Evolutionary conservation across 345 rosid species (phyloP).

Genomic region (Adansonia digitata): DNA sequence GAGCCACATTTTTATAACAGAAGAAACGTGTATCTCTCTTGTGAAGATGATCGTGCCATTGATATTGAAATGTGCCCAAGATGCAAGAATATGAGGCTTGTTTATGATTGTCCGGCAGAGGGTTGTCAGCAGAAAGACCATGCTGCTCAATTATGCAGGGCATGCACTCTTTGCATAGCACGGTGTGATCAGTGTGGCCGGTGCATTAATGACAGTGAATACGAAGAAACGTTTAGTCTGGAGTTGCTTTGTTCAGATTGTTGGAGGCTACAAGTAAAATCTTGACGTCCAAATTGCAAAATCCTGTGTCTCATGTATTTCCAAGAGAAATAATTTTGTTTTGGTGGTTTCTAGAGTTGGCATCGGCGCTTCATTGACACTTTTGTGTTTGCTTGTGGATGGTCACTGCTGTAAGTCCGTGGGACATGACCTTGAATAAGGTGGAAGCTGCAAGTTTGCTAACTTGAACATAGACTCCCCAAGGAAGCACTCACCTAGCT

Average conservation of each 20-base stretch:
- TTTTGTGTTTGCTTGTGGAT: background rate
- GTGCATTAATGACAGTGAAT: constrained; percentile 72
- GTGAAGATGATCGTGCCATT: constrained; percentile 67
- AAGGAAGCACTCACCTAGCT: background rate
- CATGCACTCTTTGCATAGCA: constrained; percentile 74
- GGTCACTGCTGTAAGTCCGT: background rate
- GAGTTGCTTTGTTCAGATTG: constrained; percentile 74
- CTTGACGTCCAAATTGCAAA: background rate
- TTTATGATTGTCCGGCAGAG: constrained; percentile 89
- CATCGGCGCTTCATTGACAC: background rate
- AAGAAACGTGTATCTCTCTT: constrained; percentile 41
- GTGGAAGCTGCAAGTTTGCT: background rate
- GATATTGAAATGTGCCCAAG: constrained; percentile 87
- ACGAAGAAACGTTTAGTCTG: constrained; percentile 81
- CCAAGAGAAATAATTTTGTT: background rate
- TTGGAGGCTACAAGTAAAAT: constrained; percentile 15
- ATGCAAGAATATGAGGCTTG: constrained; percentile 67
- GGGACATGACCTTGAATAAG: background rate
- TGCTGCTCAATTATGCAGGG: constrained; percentile 54
- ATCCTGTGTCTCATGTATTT: background rate
- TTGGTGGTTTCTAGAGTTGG: background rate
- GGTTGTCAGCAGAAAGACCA: constrained; percentile 54
- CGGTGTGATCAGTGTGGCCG: constrained; percentile 83
- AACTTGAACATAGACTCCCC: background rate
- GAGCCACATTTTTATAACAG: constrained; percentile 68